Evolutionary conservation across 495 filamentous ascomycete species (phyloP), one percentile per base, ranked within the genome.

Genomic region (Neurospora pannonica): DNA sequence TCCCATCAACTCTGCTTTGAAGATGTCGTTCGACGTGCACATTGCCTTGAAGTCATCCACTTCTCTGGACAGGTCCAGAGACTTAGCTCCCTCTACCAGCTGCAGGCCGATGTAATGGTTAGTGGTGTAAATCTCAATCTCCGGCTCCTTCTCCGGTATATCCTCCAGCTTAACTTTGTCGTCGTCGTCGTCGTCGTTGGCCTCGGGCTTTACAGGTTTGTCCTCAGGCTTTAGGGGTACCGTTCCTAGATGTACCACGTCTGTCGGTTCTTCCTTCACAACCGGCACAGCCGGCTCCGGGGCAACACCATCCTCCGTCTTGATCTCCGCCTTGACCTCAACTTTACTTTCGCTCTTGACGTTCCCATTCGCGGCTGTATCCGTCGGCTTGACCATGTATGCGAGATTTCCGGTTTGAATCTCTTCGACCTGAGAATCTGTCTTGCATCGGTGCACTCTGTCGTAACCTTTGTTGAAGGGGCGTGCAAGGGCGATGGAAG

Each of bases 381-480:
- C 81, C 24, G 81, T 81, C 37, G 88, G 87, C 75, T 87, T 87
- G 74, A 90, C 87, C 77, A 91, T 85, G 75, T 90, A 93, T 60
- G 89, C 85, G 71, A 95, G 84, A 54, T 89, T 91, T 70, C 94
- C 94, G 76, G 88, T 86, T 71, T 91, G 89, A 1, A 94, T 91
- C 86, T 88, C 67, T 89, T 90, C 79, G 36, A 91, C 82, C 75
- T 98, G 90, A 38, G 90, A 80, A 38, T 95, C 92, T 60, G 84
- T 90, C 74, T 88, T 87, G 83, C 94, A 92, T 21, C 84, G 83
- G 80, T 97, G 94, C 0, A 89, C 84, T 74, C 96, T 88, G 71
- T 96, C 92, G 78, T 97, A 97, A 2, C 93, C 93, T 78, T 98
- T 97, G 74, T 93, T 95, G 85, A 95, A 99, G 0, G 95, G 94